Conservation (phyloP, 2,329 filamentous ascomycete genomes). For the Coniella vitis region DNA sequence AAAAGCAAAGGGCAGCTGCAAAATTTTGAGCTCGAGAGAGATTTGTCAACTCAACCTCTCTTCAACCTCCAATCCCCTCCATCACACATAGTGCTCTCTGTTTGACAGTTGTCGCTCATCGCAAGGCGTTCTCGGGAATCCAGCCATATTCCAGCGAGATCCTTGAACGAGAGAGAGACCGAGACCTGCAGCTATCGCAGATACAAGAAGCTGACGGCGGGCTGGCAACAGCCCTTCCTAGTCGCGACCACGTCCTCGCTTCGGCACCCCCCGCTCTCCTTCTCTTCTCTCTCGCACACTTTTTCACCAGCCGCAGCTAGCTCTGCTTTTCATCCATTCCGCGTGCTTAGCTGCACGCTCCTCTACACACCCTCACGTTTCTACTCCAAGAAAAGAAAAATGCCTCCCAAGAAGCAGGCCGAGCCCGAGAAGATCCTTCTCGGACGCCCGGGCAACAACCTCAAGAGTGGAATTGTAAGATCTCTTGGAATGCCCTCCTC, state of each 20-base stretch:
- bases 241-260: constrained; percentile 38
- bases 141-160: background rate
- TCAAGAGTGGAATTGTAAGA: constrained; percentile 97
- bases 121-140: constrained; percentile 2
- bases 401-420: constrained; percentile 91
- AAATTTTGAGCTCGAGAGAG: constrained; percentile 11
- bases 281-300: constrained; percentile 47
- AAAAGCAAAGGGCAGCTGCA: constrained; percentile 4
- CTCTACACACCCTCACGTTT: constrained; percentile 43
- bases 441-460: constrained; percentile 91
- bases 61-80: constrained; percentile 6
- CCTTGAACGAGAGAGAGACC: background rate
- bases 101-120: background rate
- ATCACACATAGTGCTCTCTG: background rate
- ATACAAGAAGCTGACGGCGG: constrained; percentile 21
- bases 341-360: constrained; percentile 44
- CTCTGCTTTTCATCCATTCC: constrained; percentile 53
- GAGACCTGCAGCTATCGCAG: background rate
- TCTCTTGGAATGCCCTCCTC: constrained; percentile 14
- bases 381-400: constrained; percentile 60
- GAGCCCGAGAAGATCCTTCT: constrained; percentile 95
- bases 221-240: constrained; percentile 35
- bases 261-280: constrained; percentile 31
- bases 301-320: constrained; percentile 57
- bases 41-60: background rate